Evolutionary conservation across 345 rosid genomes (phyloP), one percentile per base, ranked within the genome.

Genomic region (Theobroma cacao): DNA sequence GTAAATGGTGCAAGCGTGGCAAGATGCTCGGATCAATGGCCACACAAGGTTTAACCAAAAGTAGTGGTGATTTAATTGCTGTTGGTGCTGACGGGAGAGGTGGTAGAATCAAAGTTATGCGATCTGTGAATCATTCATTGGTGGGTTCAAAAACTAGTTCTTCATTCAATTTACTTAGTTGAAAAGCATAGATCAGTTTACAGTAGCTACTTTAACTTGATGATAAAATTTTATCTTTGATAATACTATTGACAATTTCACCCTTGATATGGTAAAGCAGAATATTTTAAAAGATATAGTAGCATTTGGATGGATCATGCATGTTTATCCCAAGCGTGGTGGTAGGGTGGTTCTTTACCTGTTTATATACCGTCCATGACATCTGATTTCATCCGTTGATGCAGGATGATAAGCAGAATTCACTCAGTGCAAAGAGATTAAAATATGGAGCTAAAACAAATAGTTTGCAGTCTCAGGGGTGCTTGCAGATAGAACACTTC

Each of bases 1-100:
- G 97, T 58, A 94, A 92, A 81, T 96, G 99, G 99, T 94, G 92
- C 85, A 96, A 89, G 85, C 91, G 92, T 53, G 85, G 86, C 69
- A 89, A 90, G 48, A 82, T 78, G 60, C 88, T 79, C 47, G 77
- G 83, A 58, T 63, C 80, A 43, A 69, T 20, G 66, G 22, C 78
- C 55, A 17, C 75, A 38, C 81, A 77, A 47, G 82, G 87, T 53
- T 64, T 79, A 47, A 82, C 77, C 52, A 43, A 83, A 78, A 85
- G 75, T 52, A 88, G 79, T 43, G 85, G 93, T 73, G 88, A 86
- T 86, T 80, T 96, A 55, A 91, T 94, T 78, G 75, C 94, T 75
- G 83, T 90, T 77, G 98, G 98, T 68, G 88, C 94, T 69, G 98
- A 96, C 86, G 98, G 99, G 30, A 90, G 91, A 86, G 98, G 97